Evolutionary conservation across 805 yeast species (phyloP).

Genomic region (Monosporozyma servazzii): DNA sequence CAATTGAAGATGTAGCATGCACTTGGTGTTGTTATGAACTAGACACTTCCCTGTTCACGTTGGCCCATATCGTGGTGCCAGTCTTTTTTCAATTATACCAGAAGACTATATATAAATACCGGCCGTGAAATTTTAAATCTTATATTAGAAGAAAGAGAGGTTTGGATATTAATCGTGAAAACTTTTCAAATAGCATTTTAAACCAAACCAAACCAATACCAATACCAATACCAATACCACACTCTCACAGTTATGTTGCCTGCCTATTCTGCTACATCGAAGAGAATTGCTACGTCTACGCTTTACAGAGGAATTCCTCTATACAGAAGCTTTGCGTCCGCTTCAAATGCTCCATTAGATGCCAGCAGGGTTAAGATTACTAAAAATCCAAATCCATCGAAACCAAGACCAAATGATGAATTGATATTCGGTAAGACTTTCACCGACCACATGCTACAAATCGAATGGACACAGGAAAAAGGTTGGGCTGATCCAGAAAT

Average conservation of each 20-base stretch:
- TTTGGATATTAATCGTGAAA: too few relatives aligned
- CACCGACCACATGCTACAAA: conserved; percentile 80
- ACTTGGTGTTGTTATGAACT: too few relatives aligned
- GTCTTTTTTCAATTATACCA: too few relatives aligned
- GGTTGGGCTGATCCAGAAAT: conserved; percentile 93
- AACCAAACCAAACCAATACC: too few relatives aligned
- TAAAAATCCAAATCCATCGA: conserved; percentile 42
- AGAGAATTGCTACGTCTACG: background rate
- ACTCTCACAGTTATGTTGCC: background rate
- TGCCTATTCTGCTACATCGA: background rate
- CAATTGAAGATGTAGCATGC: too few relatives aligned
- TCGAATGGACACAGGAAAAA: conserved; percentile 64
- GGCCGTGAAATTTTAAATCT: too few relatives aligned
- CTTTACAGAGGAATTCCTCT: background rate
- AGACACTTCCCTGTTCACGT: too few relatives aligned
- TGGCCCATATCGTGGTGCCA: too few relatives aligned
- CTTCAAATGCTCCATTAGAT: conserved; percentile 37
- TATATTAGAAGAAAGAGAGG: too few relatives aligned
- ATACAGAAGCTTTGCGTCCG: background rate
- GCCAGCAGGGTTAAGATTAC: conserved; percentile 44
- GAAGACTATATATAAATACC: too few relatives aligned
- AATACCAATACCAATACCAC: too few relatives aligned
- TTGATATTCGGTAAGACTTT: conserved; percentile 66
- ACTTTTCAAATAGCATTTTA: too few relatives aligned
- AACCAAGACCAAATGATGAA: conserved; percentile 48